Conservation (phyloP, 2,329 filamentous ascomycete genomes). For the Waltergamsia citrina region DNA sequence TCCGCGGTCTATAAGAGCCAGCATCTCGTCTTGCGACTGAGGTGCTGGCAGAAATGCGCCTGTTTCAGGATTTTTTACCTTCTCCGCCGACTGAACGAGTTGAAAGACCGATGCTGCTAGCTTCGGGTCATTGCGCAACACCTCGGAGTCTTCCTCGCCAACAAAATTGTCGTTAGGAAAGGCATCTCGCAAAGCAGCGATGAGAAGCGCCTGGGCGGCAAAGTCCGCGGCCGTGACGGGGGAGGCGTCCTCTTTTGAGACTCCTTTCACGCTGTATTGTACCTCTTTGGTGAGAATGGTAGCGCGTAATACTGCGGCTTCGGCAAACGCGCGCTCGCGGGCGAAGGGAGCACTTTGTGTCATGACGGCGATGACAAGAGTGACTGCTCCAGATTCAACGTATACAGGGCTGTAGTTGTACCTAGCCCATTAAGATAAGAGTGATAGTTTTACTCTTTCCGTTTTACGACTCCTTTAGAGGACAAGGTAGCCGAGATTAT, state of each 20-base stretch:
- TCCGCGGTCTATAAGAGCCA: slow-evolving; percentile 52
- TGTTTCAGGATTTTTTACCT: slow-evolving; percentile 5
- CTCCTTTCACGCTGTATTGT: slow-evolving; percentile 30
- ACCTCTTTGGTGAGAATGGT: slow-evolving; percentile 44
- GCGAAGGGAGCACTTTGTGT: slow-evolving; percentile 13
- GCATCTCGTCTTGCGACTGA: slow-evolving; percentile 41
- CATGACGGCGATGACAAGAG: slow-evolving; percentile 12
- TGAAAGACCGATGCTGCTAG: slow-evolving; percentile 46
- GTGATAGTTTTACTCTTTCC: too few species aligned
- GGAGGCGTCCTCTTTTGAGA: slow-evolving; percentile 47
- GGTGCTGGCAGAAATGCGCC: slow-evolving; percentile 24
- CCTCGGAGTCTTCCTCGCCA: slow-evolving; percentile 49
- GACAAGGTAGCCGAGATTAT: too few species aligned
- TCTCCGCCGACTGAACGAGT: slow-evolving; percentile 27
- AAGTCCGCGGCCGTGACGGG: slow-evolving; percentile 58
- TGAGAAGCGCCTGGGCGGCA: slow-evolving; percentile 52
- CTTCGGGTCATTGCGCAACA: slow-evolving; percentile 34
- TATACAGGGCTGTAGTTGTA: too few species aligned
- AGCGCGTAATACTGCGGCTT: slow-evolving; percentile 42
- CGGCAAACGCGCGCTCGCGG: slow-evolving; percentile 21
- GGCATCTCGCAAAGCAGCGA: slow-evolving; percentile 39
- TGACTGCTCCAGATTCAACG: too few species aligned
- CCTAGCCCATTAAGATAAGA: too few species aligned
- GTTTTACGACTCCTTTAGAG: too few species aligned
- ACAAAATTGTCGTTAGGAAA: slow-evolving; percentile 50